Evolutionary conservation across 768 basidiomycete species (phyloP).

Genomic region (Tulasnella sp.): DNA sequence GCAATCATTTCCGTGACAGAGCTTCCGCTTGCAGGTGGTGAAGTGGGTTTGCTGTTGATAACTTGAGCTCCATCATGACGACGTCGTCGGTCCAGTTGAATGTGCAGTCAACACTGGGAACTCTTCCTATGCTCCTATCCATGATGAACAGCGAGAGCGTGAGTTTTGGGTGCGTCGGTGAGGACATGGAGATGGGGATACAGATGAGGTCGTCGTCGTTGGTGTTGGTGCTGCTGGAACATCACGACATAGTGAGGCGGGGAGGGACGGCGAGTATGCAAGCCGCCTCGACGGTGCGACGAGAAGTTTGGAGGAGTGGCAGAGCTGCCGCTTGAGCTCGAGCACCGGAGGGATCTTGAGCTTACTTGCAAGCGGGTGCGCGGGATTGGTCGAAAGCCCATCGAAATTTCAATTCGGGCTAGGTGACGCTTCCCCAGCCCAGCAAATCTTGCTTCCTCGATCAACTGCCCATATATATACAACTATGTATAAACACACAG

Average conservation of each 20-base stretch:
- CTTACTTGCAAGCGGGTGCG: too few relatives aligned
- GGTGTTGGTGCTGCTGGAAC: not conserved
- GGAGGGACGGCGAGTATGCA: too few relatives aligned
- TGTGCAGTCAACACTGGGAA: slow-evolving; percentile 2
- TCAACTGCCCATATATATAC: too few relatives aligned
- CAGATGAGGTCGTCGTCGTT: not conserved
- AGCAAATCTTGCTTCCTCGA: too few relatives aligned
- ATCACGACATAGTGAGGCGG: not conserved
- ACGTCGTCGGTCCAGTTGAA: not conserved
- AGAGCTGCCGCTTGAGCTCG: too few relatives aligned
- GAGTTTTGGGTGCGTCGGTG: not conserved
- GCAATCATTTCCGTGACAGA: not conserved
- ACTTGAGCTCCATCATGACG: not conserved
- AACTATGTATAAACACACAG: too few relatives aligned
- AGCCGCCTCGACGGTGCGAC: too few relatives aligned
- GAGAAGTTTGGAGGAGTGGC: too few relatives aligned
- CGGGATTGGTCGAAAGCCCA: too few relatives aligned
- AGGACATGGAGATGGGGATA: not conserved
- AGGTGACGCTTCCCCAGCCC: too few relatives aligned
- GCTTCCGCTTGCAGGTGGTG: not conserved
- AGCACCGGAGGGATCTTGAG: too few relatives aligned
- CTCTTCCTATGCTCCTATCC: not conserved
- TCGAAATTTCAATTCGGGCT: too few relatives aligned
- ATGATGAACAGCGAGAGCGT: not conserved
- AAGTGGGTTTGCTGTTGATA: not conserved